Conservation (phyloP, 768 basidiomycete species). For the Pulveroboletus sp. region DNA sequence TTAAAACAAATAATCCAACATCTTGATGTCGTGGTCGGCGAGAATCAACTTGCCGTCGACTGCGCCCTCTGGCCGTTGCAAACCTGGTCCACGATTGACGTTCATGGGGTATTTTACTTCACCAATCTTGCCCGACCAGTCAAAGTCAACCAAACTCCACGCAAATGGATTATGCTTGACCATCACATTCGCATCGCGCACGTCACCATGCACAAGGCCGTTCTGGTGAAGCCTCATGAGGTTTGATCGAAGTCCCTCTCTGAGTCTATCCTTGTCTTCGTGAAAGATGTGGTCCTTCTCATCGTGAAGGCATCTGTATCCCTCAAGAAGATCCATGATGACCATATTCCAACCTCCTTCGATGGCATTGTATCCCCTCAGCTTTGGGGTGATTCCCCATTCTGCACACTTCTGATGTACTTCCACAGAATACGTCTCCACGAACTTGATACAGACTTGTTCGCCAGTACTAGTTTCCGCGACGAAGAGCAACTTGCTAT, state of each 20-base stretch:
- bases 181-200: conserved; percentile 22
- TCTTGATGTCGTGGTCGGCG: neutral
- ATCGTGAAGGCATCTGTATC: neutral
- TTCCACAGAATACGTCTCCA: too few species aligned
- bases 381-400: conserved; percentile 12
- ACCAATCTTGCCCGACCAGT: conserved; percentile 25
- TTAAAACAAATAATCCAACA: neutral
- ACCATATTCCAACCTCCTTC: conserved; percentile 33
- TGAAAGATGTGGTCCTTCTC: neutral
- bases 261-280: neutral
- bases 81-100: neutral
- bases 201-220: conserved; percentile 21
- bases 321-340: conserved; percentile 31
- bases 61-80: neutral
- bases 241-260: neutral
- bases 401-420: neutral
- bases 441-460: too few species aligned
- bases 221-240: conserved; percentile 12
- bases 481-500: too few species aligned
- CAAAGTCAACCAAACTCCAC: conserved; percentile 22
- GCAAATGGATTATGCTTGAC: neutral
- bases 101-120: conserved; percentile 22
- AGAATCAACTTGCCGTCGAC: neutral
- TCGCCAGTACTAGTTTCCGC: too few species aligned
- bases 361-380: conserved; percentile 23